Evolutionary conservation across 495 filamentous ascomycete genomes (phyloP), one percentile per base, ranked within the genome.

Genomic region (Pyrenula massariospora): DNA sequence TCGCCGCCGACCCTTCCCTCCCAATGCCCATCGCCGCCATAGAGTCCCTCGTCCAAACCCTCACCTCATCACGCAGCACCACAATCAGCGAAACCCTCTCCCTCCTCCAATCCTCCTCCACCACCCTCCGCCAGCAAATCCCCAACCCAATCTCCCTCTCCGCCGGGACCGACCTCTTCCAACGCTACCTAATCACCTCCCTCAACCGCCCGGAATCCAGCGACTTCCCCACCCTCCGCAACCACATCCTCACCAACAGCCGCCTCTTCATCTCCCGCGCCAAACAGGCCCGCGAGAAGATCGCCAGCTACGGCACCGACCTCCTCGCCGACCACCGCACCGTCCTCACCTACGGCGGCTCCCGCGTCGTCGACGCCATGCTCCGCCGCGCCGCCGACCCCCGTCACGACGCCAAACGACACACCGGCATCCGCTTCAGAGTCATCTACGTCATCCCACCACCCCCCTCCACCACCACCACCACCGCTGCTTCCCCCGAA

Each of bases 11-110:
- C 69, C 82, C 85, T 12, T 87, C 93, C 24, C 80, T 96, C 48
- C 95, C 91, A 23, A 95, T 95, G 88, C 89, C 92, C 52, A 85
- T 98, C 53, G 93, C 92, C 1, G 91, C 93, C 54, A 96, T 98
- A 68, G 91, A 96, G 72, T 83, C 93, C 36, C 80, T 96, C 52
- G 91, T 95, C 60, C 79, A 87, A 62, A 83, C 89, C 57, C 83
- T 96, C 57, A 82, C 84, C 66, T 79, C 83, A 52, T 86, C 82
- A 10, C 80, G 83, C 52, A 85, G 88, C 5, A 82, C 82, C 12
- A 98, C 93, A 24, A 87, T 95, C 61, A 92, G 89, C 67, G 93
- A 98, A 71, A 95, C 91, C 49, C 84, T 96, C 62, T 84, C 88
- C 59, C 80, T 92, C 24, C 82, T 98, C 58, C 81, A 83, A 65